These are phyloP conservation scores for Pleurotus ostreatus DNA, from an alignment of 768 basidiomycete genomes.

Conservation along the genomic window DNA sequence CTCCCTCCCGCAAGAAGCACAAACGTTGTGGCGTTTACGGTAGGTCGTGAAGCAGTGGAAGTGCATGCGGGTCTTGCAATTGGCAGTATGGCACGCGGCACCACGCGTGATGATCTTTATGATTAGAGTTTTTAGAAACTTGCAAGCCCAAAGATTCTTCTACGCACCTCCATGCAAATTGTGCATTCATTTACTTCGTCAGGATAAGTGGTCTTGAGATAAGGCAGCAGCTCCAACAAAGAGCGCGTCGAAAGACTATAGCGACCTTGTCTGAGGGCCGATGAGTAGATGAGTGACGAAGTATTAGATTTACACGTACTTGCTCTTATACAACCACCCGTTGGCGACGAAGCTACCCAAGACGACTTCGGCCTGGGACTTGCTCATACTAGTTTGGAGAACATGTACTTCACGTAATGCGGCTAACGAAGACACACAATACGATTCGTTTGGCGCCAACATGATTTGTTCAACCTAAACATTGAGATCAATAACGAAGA, in stretches of 20 bases:
- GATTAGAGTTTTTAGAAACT: background rate
- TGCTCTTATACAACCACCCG: conserved; percentile 75
- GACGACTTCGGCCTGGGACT: conserved; percentile 69
- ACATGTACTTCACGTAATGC: conserved; percentile 67
- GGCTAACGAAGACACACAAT: conserved; percentile 71
- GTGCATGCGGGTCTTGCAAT: conserved; percentile 66
- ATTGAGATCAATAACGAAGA: no score
- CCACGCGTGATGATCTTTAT: conserved; percentile 66
- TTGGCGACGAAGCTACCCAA: conserved; percentile 80
- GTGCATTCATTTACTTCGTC: conserved; percentile 72
- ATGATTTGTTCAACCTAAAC: conserved; percentile 83
- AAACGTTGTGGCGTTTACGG: conserved; percentile 37
- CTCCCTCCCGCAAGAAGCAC: conserved; percentile 52
- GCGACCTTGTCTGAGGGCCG: conserved; percentile 50
- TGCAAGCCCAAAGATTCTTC: background rate
- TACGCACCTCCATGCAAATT: conserved; percentile 61
- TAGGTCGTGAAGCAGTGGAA: conserved; percentile 57
- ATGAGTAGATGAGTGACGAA: conserved; percentile 3
- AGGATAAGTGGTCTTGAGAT: conserved; percentile 69
- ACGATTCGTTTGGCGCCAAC: conserved; percentile 70
- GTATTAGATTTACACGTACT: conserved; percentile 36
- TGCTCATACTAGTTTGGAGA: conserved; percentile 64
- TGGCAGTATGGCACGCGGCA: conserved; percentile 51
- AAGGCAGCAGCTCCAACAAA: conserved; percentile 66
- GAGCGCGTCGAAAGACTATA: conserved; percentile 77